phyloP scores from a whole-genome alignment of 2,329 filamentous ascomycete species.

The Sclerotinia glacialis region DNA sequence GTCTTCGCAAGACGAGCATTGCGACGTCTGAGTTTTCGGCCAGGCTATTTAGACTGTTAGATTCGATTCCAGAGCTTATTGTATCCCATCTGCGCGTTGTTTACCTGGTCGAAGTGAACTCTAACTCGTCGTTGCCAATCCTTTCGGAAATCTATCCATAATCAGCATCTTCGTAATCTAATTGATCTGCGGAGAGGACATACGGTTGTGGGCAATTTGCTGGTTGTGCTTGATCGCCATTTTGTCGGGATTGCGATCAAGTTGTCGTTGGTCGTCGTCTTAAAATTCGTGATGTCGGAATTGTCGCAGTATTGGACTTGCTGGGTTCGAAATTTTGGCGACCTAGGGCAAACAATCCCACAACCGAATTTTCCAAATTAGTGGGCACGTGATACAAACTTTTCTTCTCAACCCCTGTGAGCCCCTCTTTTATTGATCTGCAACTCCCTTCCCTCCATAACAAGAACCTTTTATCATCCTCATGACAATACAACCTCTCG shows the following conservation, averaged over 20 bases:
- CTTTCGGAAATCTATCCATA: conserved; percentile 85
- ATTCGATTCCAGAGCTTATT: conserved; percentile 37
- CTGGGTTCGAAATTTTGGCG: conserved; percentile 22
- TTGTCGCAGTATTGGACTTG: conserved; percentile 26
- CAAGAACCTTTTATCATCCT: not conserved
- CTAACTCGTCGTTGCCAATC: conserved; percentile 99
- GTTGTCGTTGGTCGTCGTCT: conserved; percentile 31
- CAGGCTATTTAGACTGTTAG: conserved; percentile 61
- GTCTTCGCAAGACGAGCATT: conserved; percentile 92
- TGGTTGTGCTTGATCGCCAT: conserved; percentile 99
- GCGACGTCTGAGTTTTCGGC: conserved; percentile 91
- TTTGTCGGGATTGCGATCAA: conserved; percentile 38
- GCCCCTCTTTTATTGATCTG: conserved; percentile 18
- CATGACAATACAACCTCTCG: not conserved
- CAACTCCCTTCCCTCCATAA: not conserved
- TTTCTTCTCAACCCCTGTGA: conserved; percentile 1
- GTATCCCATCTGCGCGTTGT: conserved; percentile 30
- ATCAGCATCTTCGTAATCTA: conserved; percentile 39
- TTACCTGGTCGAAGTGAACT: conserved; percentile 99
- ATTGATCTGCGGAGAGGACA: conserved; percentile 44
- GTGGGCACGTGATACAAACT: conserved; percentile 14
- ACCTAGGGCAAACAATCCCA: conserved; percentile 23
- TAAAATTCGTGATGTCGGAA: conserved; percentile 25
- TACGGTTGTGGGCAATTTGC: conserved; percentile 94
- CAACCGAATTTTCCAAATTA: conserved; percentile 23